Base-by-base conservation (phyloP, 805 yeast species). In the Kuraishia cidri region DNA sequence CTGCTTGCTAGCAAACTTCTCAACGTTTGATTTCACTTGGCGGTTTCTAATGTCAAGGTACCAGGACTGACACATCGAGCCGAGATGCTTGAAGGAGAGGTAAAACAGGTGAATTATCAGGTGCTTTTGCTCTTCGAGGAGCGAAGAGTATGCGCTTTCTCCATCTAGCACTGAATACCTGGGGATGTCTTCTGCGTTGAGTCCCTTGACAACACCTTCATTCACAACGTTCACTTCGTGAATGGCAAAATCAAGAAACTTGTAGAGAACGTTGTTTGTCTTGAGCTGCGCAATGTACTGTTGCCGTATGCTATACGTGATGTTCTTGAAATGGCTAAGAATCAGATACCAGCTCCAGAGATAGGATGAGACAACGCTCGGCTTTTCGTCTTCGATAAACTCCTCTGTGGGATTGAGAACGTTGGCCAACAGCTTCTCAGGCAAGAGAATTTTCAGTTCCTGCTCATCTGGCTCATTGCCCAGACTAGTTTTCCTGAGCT, bases 281-380 rank as follows among this genome's bases (percentile, higher is more conserved):
- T 69, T 72, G 35, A 86, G 48, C 41, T 80, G 79, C 14, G 57
- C 62, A 23, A 79, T 67, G 44, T 80, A 82, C 27, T 65, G 60
- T 29, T 71, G 66, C 36, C 87, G 66, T 41, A 86, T 64, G 26
- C 72, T 69, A 41, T 73, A 75, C 1, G 92, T 73, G 5, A 81
- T 68, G 37, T 75, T 73, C 32, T 68, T 64, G 48, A 86, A 81
- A 50, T 75, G 75, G 19, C 57, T 59, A 40, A 82, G 64, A 0
- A 82, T 52, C 34, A 84, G 58, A 39, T 56, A 58, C 94, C 94
- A 87, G 35, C 74, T 58, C 78, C 83, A 79, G 22, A 80, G 42
- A 46, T 70, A 80, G 14, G 51, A 58, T 19, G 65, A 46, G 29
- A 64, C 48, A 3, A 47, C 49, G 19, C 43, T 37, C 15, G 55